Conservation (phyloP, 345 rosid species). For the Salix koriyanagi region DNA sequence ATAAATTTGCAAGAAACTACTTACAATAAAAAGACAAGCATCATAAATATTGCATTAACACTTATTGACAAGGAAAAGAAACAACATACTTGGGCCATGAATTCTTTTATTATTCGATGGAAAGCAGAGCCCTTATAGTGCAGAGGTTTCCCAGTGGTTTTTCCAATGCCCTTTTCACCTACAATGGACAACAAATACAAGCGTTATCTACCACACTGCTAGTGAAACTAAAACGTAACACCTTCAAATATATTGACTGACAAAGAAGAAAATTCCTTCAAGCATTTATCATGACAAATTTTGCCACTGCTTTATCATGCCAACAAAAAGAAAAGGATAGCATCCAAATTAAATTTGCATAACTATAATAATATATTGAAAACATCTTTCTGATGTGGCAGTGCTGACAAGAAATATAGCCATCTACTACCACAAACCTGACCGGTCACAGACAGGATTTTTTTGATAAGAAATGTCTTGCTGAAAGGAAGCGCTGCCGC, state of each 20-base stretch:
- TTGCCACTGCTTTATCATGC: background rate
- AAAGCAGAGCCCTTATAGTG: constrained; percentile 77
- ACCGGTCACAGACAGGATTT: background rate
- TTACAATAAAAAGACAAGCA: background rate
- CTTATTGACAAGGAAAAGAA: constrained; percentile 1
- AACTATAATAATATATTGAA: background rate
- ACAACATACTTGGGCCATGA: constrained; percentile 87
- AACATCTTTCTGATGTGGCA: background rate
- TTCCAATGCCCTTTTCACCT: constrained; percentile 92
- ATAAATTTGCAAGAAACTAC: background rate
- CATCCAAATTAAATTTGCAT: background rate
- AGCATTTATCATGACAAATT: background rate
- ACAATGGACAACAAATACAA: constrained; percentile 16
- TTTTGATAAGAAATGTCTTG: background rate
- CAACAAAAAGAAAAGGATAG: background rate
- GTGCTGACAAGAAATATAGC: background rate
- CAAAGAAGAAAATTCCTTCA: background rate
- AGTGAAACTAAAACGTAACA: background rate
- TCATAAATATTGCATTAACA: background rate
- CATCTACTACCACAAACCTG: background rate
- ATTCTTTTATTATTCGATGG: constrained; percentile 90
- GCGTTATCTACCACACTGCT: constrained; percentile 1
- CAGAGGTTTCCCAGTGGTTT: constrained; percentile 74
- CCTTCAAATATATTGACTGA: background rate
- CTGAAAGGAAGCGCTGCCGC: background rate